These are phyloP conservation scores for Nakaseomyces kungkrabaensis DNA, from an alignment of 1,139 yeast species.

Conservation along the genomic window DNA sequence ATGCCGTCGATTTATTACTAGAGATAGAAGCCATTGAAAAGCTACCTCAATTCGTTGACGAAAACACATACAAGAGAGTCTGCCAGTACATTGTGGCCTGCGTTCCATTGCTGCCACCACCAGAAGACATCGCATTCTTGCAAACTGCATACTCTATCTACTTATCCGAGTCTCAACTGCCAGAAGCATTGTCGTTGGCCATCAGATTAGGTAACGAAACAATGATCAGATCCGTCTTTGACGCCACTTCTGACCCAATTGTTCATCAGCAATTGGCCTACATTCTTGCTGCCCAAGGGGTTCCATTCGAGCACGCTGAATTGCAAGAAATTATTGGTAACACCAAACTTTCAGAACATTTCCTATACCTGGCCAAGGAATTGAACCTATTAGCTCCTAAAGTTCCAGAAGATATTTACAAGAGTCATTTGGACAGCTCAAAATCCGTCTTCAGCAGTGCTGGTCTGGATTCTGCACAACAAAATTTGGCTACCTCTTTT, in stretches of 20 bases:
- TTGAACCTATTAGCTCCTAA: conserved; percentile 81
- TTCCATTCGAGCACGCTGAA: conserved; percentile 66
- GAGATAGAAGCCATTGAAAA: conserved; percentile 84
- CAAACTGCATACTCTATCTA: conserved; percentile 88
- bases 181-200: conserved; percentile 87
- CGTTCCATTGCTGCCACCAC: conserved; percentile 91
- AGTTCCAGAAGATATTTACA: conserved; percentile 91
- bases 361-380: conserved; percentile 71
- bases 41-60: conserved; percentile 76
- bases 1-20: conserved; percentile 85
- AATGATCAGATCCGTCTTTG: conserved; percentile 69
- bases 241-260: conserved; percentile 57
- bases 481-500: conserved; percentile 89
- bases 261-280: conserved; percentile 87
- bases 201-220: conserved; percentile 78
- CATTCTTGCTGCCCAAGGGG: conserved; percentile 79
- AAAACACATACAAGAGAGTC: conserved; percentile 74
- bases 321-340: conserved; percentile 85
- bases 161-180: conserved; percentile 64
- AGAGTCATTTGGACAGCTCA: conserved; percentile 74
- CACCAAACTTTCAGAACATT: conserved; percentile 68
- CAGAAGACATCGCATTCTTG: conserved; percentile 80
- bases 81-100: conserved; percentile 93
- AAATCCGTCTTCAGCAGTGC: conserved; percentile 41
- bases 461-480: conserved; percentile 87